phyloP scores from a whole-genome alignment of 371 early-diverging fungal genomes.

The Mycotypha africana region DNA sequence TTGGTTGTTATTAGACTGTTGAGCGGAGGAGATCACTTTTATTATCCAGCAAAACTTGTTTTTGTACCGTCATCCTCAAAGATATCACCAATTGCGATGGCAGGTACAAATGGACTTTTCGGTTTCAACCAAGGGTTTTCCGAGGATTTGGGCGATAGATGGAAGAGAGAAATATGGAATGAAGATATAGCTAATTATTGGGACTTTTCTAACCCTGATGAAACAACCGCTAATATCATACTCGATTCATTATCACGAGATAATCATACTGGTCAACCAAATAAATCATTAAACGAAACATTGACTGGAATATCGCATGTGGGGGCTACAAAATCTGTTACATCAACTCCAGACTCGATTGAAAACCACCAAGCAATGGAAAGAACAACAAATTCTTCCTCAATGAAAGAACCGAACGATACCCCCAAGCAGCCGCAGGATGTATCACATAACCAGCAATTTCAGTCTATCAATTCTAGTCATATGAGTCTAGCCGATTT shows the following conservation, averaged over 20 bases:
- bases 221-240: conserved; percentile 1
- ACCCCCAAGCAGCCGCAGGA: not conserved
- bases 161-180: conserved; percentile 37
- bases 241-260: conserved; percentile 7
- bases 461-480: not conserved
- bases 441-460: not conserved
- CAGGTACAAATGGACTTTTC: conserved; percentile 30
- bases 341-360: conserved; percentile 14
- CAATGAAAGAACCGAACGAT: not conserved
- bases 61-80: conserved; percentile 26
- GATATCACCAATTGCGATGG: conserved; percentile 20
- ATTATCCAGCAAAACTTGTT: conserved; percentile 20
- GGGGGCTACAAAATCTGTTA: conserved; percentile 31
- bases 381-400: not conserved
- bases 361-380: not conserved
- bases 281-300: conserved; percentile 26
- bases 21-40: conserved; percentile 1
- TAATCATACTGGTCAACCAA: conserved; percentile 9
- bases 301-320: conserved; percentile 24
- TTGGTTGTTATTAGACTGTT: conserved; percentile 9
- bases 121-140: conserved; percentile 29
- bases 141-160: conserved; percentile 38
- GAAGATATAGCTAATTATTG: conserved; percentile 13
- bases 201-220: conserved; percentile 13
- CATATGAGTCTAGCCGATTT: conserved; percentile 16